Base-by-base conservation (phyloP, 495 filamentous ascomycete genomes). In the Penicillium malachiteum region DNA sequence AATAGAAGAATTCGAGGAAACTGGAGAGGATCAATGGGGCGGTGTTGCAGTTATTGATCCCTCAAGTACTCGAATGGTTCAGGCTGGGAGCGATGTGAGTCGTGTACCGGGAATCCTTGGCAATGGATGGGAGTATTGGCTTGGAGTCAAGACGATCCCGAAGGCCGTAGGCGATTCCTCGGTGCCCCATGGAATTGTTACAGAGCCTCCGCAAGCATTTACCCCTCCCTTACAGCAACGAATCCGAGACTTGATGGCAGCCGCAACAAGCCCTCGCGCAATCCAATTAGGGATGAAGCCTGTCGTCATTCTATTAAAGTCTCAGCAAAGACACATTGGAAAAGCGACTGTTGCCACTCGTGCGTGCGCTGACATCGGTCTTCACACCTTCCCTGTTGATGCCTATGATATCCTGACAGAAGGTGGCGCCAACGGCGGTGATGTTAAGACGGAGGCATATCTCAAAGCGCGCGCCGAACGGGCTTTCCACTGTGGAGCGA, bases 341-440 rank as follows among this genome's bases (percentile, higher is more conserved):
- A 98, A 98, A 68, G 79, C 86, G 14, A 88, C 84, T 5, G 62
- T 91, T 7, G 91, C 91, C 0, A 78, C 75, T 1, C 81, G 81
- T n/a, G 90, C 92, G 3, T 92, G 89, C 63, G 80, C 85, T 0
- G 94, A 97, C 57, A 86, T 97, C 46, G 94, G 95, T 11, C 72
- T 97, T 3, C 94, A 98, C 67, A 87, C 84, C 1, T 97, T 97
- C 64, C 74, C 85, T 10, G 87, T 98, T 54, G 91, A 97, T 66
- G 88, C 91, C 0, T 96, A 95, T 67, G 95, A 98, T 59, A 91
- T 97, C 46, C 76, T 96, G 11, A 90, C 91, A 9, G 93, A 97
- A 62, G 89, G 91, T 16, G 90, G 90, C 37, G 87, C 84, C 0
- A 89, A 90, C 32, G 90, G 89, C 8, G 87, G 88, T 53, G 94